Base-by-base conservation (phyloP, 2,329 filamentous ascomycete species). In the Pseudovirgaria hyperparasitica region DNA sequence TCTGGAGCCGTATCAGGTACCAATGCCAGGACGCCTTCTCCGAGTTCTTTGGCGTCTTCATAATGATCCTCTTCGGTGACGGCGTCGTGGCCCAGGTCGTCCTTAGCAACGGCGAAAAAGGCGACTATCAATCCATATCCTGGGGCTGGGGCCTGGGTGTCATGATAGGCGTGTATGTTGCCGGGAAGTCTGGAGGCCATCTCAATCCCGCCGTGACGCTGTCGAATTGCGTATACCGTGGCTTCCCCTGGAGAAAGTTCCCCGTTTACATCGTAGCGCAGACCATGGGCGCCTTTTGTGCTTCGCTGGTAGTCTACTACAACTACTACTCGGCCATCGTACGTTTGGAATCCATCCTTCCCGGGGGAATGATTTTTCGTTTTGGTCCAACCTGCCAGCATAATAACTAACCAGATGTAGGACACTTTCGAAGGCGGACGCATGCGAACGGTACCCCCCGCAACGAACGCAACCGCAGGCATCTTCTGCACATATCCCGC, bases 401-500 rank as follows among this genome's bases (percentile, higher is more conserved):
- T 12, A 39, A 35, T 5, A 14, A 43, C 6, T 50, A 48, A 20
- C 37, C 37, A 18, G 70, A 70, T 5, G 73, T 72, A 15, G 76
- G 82, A 37, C 63, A 76, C 32, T 41, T 55, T 9, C 41, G 75
- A 76, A 52, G 77, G 68, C 28, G 64, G 9, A 28, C 30, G 4
- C 35, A 45, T 7, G 46, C 47, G 2, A 40, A 42, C 6, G 36
- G 40, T 16, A 33, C 42, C 11, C 44, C 46, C 53, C 21, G 65
- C 58, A 6, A 46, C 55, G 15, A 74, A 63, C 12, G 62, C 72
- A 3, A 73, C 73, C 1, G 75, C 70, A 0, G 72, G 69, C 3
- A 67, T 82, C 29, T 80, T 82, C 43, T 78, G 70, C 58, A 78
- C 76, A 0, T 79, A 78, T 42, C 72, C 77, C 1, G 61, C 69